A percentile compares a stretch with the other conserved stretches of the same genome.
Evolutionary conservation across 2,329 filamentous ascomycete species (phyloP).

Genomic region (Leptographium wingfieldii): DNA sequence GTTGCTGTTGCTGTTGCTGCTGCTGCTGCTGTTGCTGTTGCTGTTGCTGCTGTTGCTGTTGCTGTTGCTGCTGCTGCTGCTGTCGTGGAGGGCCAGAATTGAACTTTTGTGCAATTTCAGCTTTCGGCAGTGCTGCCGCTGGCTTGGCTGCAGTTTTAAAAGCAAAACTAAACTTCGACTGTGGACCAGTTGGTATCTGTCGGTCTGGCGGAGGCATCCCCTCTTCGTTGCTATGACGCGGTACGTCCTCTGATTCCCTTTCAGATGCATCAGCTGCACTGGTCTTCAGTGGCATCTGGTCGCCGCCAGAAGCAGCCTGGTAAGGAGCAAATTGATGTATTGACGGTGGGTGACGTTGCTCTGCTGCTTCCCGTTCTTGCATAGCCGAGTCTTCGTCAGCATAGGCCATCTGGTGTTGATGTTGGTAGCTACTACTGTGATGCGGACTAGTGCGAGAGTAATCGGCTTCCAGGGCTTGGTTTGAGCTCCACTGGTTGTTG

Average conservation of each 20-base stretch:
- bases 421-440: slow-evolving; percentile 15
- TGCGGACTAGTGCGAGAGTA: slow-evolving; percentile 14
- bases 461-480: slow-evolving; percentile 21
- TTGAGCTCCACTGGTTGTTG: slow-evolving; percentile 58
- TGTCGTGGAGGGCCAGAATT: slow-evolving; percentile 41
- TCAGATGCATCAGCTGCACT: neutral
- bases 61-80: slow-evolving; percentile 12
- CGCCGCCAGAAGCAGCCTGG: neutral
- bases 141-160: slow-evolving; percentile 64
- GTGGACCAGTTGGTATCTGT: slow-evolving; percentile 40
- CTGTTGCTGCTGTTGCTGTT: slow-evolving; percentile 7
- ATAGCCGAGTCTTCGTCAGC: slow-evolving; percentile 4
- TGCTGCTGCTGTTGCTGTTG: slow-evolving; percentile 14
- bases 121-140: slow-evolving; percentile 43
- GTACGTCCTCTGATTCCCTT: neutral
- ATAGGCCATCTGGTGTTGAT: neutral
- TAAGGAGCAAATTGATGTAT: neutral
- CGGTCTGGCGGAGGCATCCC: slow-evolving; percentile 41
- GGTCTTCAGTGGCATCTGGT: neutral
- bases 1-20: slow-evolving; percentile 14
- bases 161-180: slow-evolving; percentile 78
- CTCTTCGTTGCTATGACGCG: slow-evolving; percentile 12
- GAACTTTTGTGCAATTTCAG: slow-evolving; percentile 54
- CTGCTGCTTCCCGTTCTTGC: neutral
- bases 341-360: neutral